Evolutionary conservation across 2,329 filamentous ascomycete species (phyloP).

Genomic region (Ceratocystis variospora): DNA sequence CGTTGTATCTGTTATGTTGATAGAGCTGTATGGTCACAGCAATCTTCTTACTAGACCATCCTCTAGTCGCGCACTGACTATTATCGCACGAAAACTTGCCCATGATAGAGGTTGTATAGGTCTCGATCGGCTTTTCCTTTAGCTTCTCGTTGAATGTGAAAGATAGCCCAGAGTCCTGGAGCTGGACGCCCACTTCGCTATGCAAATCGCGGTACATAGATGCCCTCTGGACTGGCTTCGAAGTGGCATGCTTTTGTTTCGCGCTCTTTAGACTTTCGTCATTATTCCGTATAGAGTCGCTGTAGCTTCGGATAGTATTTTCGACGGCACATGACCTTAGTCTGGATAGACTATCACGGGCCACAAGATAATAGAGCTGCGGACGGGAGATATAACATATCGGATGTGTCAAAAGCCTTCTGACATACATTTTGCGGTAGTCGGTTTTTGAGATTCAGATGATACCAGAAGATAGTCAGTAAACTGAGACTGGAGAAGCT

Average conservation of each 20-base stretch:
- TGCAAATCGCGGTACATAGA: neutral
- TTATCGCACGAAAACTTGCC: neutral
- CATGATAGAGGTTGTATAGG: neutral
- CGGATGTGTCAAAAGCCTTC: neutral
- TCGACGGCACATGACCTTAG: neutral
- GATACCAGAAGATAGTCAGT: too few species aligned
- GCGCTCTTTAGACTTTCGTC: neutral
- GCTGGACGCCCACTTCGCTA: neutral
- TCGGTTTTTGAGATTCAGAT: neutral
- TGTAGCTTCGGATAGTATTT: neutral
- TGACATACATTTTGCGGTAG: neutral
- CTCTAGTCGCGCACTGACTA: neutral
- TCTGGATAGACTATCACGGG: neutral
- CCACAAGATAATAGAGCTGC: neutral
- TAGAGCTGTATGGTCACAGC: neutral
- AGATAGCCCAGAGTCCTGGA: neutral
- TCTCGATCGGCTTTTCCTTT: neutral
- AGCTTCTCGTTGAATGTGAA: neutral
- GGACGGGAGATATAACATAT: neutral
- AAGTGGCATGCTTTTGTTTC: neutral
- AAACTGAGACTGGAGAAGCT: too few species aligned
- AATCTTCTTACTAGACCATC: neutral
- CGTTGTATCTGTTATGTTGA: neutral
- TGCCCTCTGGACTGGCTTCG: neutral
- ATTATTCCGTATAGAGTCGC: neutral